Evolutionary conservation across 495 filamentous ascomycete genomes (phyloP).

Genomic region (Jackrogersella multiformis): DNA sequence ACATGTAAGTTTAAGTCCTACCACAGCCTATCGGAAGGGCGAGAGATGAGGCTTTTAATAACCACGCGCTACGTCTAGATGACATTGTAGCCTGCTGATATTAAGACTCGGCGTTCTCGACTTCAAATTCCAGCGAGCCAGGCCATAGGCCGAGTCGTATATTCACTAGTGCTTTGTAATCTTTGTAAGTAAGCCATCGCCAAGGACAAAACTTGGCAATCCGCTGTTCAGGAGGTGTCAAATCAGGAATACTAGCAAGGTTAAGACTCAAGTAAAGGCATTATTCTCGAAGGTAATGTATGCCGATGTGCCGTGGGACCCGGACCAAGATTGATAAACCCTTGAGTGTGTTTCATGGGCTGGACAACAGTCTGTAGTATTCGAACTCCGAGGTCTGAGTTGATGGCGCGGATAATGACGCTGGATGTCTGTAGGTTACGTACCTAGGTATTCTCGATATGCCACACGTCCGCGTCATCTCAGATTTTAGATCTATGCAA

Average conservation of each 20-base stretch:
- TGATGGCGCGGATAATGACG: neutral
- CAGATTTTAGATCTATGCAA: conserved; percentile 10
- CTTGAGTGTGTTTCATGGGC: neutral
- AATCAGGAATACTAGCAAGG: neutral
- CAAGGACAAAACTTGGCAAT: neutral
- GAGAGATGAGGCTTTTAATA: neutral
- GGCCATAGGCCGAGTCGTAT: neutral
- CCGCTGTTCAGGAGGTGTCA: neutral
- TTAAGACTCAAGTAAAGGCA: neutral
- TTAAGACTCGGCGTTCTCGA: too few species aligned
- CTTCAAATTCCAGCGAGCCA: neutral
- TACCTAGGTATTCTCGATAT: too few species aligned
- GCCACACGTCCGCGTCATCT: neutral
- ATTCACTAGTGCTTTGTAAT: neutral
- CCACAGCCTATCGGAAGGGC: neutral
- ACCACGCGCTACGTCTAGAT: neutral
- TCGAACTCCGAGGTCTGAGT: neutral
- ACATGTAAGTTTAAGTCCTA: neutral
- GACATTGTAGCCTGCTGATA: neutral
- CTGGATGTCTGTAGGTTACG: too few species aligned
- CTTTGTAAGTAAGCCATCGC: neutral
- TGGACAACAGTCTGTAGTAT: too few species aligned
- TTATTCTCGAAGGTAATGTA: neutral
- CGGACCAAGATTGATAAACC: neutral
- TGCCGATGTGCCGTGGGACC: neutral